These are phyloP conservation scores for Dactylellina cionopaga DNA, from an alignment of 2,329 filamentous ascomycete genomes.

Conservation along the genomic window DNA sequence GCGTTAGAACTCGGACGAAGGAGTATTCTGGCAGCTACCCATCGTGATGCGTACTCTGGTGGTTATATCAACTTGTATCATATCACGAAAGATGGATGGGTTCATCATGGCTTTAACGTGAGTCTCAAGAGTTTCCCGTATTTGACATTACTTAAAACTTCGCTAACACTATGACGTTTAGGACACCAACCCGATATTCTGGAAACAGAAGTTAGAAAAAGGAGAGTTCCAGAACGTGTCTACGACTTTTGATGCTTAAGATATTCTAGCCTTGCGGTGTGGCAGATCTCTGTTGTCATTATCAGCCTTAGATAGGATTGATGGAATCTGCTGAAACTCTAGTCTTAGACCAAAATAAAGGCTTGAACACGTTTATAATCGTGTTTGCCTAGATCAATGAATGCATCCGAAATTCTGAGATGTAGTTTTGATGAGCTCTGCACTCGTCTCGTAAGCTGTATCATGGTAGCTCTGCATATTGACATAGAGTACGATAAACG, in stretches of 20 bases:
- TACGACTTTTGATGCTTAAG: constrained; percentile 61
- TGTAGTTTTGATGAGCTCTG: background rate
- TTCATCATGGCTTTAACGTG: constrained; percentile 90
- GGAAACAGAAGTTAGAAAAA: constrained; percentile 98
- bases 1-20: constrained; percentile 89
- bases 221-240: constrained; percentile 98
- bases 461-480: too few species aligned
- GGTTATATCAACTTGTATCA: constrained; percentile 99
- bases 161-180: constrained; percentile 20
- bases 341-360: background rate
- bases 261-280: background rate
- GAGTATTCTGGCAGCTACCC: constrained; percentile 94
- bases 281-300: too few species aligned
- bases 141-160: background rate
- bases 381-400: background rate
- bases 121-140: constrained; percentile 25
- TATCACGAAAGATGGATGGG: constrained; percentile 98
- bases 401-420: background rate
- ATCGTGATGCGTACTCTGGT: constrained; percentile 98
- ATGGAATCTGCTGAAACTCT: background rate
- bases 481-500: too few species aligned
- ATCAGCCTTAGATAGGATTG: too few species aligned
- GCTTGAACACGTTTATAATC: too few species aligned
- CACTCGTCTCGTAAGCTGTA: background rate
- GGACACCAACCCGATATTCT: constrained; percentile 99